Percentiles rank a stretch among this genome's conserved stretches.
Evolutionary conservation across 164 flowering plant genomes (phyloP).

Genomic region (Aristolochia fimbriata): DNA sequence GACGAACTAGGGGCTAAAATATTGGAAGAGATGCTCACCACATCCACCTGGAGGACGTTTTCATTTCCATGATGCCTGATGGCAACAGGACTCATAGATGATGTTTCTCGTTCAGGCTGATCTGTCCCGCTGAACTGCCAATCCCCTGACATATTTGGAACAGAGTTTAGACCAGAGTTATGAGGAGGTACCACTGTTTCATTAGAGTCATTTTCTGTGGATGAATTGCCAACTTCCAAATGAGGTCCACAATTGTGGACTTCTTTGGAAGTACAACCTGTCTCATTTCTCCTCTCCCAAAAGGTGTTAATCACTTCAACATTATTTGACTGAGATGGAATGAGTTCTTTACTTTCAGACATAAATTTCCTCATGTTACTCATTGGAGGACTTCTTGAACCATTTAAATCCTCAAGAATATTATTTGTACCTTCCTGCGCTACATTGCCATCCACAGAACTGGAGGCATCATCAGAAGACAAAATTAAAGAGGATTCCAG

Average conservation of each 20-base stretch:
- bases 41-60: constrained; percentile 46
- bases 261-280: constrained; percentile 26
- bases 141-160: constrained; percentile 20
- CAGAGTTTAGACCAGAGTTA: constrained; percentile 19
- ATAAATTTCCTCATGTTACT: constrained; percentile 18
- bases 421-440: constrained; percentile 17
- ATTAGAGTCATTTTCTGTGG: constrained; percentile 20
- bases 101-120: constrained; percentile 15
- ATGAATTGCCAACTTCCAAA: constrained; percentile 14
- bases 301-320: constrained; percentile 11
- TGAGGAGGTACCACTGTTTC: constrained; percentile 10
- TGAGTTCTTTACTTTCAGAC: constrained; percentile 29
- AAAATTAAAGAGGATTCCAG: constrained; percentile 16
- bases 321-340: constrained; percentile 19
- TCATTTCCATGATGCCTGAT: constrained; percentile 34
- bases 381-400: constrained; percentile 15
- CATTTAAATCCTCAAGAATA: constrained; percentile 14
- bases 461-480: constrained; percentile 15
- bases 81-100: constrained; percentile 35
- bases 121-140: constrained; percentile 26
- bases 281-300: constrained; percentile 19
- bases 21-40: constrained; percentile 50
- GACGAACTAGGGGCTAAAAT: constrained; percentile 21
- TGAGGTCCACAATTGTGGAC: constrained; percentile 17
- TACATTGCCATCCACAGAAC: constrained; percentile 19